Evolutionary conservation across 306 rosid genomes (phyloP), one percentile per base, ranked within the genome.

Genomic region (Trichosanthes cucumerina): DNA sequence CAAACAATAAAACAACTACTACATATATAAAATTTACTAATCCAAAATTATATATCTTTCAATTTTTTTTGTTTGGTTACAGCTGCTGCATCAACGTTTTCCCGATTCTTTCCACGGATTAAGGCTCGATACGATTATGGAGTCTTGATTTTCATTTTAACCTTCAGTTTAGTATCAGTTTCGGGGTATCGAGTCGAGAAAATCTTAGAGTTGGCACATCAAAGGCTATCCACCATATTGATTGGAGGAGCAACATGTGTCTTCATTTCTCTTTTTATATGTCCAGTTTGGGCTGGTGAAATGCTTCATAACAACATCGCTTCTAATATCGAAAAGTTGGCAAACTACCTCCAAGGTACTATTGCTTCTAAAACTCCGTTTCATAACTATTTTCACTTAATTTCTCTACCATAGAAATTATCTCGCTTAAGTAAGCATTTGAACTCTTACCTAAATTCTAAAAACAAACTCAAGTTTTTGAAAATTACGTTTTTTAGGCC

Each of bases 201-300:
- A 60, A 78, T 89, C 56, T 56, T 92, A 1, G 80, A 82, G 57
- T 84, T 94, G 78, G 96, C 95, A 1, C 84, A 89, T 85, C 89
- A 87, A 52, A 88, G 98, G 62, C 84, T 92, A 7, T 13, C 88
- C 21, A 92, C 98, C 5, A 85, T 94, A 53, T 7, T 86, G 26
- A 70, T 94, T 7, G 98, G 98, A 0, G 97, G 84, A 63, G 86
- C 93, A 23, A 74, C 89, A 9, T 92, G 97, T 86, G 85, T 92
- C 75, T 3, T 90, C 36, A 78, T 94, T 34, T 86, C 97, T 47
- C 79, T 86, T 0, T 90, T 85, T 53, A 54, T 90, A 47, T 87
- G 85, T 79, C 98, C 98, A 0, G 95, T 94, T 3, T 94, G 98
- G 98, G 97, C 98, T 2, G 98, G 97, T 26, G 82, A 87, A 87